A percentile compares a stretch with the other conserved stretches of the same genome.
These are phyloP conservation scores for Tolypocladium nubicola DNA, from an alignment of 2,329 filamentous ascomycete species.

Conservation along the genomic window DNA sequence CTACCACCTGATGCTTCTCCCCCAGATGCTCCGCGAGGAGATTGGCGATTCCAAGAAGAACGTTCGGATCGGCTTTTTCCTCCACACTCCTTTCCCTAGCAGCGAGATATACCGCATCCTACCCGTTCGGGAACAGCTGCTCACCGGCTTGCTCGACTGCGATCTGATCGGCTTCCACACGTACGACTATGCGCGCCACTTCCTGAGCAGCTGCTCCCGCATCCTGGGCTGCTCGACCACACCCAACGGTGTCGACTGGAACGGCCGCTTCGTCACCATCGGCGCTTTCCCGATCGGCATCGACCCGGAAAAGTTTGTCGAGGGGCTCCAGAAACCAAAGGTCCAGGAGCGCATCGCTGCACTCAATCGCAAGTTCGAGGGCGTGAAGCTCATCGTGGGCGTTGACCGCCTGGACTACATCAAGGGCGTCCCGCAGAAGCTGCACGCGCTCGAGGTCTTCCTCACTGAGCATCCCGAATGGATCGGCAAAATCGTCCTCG, in stretches of 20 bases:
- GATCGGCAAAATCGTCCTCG: slow-evolving; percentile 93
- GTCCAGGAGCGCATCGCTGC: slow-evolving; percentile 81
- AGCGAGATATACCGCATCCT: slow-evolving; percentile 95
- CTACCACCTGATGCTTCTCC: slow-evolving; percentile 95
- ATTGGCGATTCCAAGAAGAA: slow-evolving; percentile 74
- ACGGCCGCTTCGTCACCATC: slow-evolving; percentile 79
- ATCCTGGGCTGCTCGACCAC: slow-evolving; percentile 75
- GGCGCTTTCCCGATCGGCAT: slow-evolving; percentile 97
- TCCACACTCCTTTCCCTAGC: slow-evolving; percentile 94
- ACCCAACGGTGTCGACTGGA: slow-evolving; percentile 86
- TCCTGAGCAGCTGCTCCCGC: slow-evolving; percentile 90
- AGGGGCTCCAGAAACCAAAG: slow-evolving; percentile 74
- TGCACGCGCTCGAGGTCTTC: slow-evolving; percentile 94
- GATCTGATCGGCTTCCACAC: slow-evolving; percentile 97
- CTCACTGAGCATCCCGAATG: slow-evolving; percentile 94
- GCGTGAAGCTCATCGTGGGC: slow-evolving; percentile 91
- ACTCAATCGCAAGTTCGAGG: slow-evolving; percentile 83
- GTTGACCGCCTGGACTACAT: slow-evolving; percentile 97
- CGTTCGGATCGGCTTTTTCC: slow-evolving; percentile 95
- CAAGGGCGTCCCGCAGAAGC: slow-evolving; percentile 95
- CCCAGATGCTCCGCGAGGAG: slow-evolving; percentile 88
- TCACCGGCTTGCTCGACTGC: slow-evolving; percentile 81
- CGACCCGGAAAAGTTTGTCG: slow-evolving; percentile 90
- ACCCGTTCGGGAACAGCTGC: slow-evolving; percentile 80
- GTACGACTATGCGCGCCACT: slow-evolving; percentile 97